A percentile compares a stretch with the other conserved stretches of the same genome.
Conservation (phyloP, 345 rosid genomes). For the Rubroshorea leprosula region DNA sequence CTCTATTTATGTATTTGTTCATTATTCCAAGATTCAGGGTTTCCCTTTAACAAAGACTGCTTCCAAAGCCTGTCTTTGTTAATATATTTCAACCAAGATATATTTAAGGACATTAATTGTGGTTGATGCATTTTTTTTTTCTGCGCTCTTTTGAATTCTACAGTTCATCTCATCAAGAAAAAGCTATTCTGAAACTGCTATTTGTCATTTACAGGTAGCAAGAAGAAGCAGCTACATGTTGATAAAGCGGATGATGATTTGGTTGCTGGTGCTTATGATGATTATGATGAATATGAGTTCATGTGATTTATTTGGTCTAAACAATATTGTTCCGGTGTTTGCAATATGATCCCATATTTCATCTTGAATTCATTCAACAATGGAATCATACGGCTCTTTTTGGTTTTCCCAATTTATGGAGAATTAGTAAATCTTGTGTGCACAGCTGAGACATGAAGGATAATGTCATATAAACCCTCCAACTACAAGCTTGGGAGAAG, state of each 20-base stretch:
- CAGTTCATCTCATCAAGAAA: too few species aligned
- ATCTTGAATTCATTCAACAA: too few species aligned
- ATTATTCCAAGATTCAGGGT: too few species aligned
- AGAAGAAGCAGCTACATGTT: slow-evolving; percentile 50
- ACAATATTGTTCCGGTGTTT: not conserved
- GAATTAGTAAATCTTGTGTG: not conserved
- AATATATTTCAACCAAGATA: too few species aligned
- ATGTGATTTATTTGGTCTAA: slow-evolving; percentile 29
- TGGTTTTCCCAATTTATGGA: not conserved
- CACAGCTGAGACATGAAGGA: not conserved
- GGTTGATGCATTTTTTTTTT: too few species aligned
- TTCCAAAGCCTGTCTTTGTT: too few species aligned
- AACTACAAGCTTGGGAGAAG: too few species aligned
- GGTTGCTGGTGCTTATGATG: slow-evolving; percentile 26
- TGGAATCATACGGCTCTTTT: not conserved
- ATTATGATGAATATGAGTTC: slow-evolving; percentile 46
- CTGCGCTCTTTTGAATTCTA: not conserved
- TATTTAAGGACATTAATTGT: too few species aligned
- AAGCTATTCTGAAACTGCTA: slow-evolving; percentile 1
- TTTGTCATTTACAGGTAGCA: slow-evolving; percentile 33
- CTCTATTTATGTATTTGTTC: too few species aligned
- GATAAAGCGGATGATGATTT: slow-evolving; percentile 50
- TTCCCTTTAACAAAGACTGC: too few species aligned
- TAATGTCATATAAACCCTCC: too few species aligned
- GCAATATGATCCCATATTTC: not conserved